Evolutionary conservation across 495 filamentous ascomycete genomes (phyloP).

Genomic region (Aspergillus saccharolyticus): DNA sequence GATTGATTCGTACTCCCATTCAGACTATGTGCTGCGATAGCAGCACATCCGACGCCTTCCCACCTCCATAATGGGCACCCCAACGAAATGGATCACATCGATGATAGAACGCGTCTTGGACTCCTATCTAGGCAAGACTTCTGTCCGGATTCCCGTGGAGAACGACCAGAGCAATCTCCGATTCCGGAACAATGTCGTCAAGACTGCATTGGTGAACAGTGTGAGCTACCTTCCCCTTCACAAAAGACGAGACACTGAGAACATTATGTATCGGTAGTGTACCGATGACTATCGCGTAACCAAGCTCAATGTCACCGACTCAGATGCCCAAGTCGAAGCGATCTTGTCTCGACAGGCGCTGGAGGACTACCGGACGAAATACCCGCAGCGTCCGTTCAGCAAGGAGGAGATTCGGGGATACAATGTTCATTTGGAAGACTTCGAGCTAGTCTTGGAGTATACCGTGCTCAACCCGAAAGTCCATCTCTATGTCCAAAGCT

Average conservation of each 20-base stretch:
- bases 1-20: background rate
- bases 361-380: conserved; percentile 13
- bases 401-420: conserved; percentile 26
- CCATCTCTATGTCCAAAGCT: conserved; percentile 32
- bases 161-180: conserved; percentile 39
- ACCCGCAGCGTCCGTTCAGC: conserved; percentile 12
- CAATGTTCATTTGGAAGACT: conserved; percentile 32
- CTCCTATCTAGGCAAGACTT: conserved; percentile 15
- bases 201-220: conserved; percentile 21
- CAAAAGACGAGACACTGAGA: background rate
- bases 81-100: conserved; percentile 28
- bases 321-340: conserved; percentile 34
- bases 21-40: conserved; percentile 11
- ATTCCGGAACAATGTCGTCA: conserved; percentile 17
- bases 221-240: conserved; percentile 15
- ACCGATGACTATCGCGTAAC: conserved; percentile 10
- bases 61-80: conserved; percentile 25
- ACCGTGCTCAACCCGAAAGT: conserved; percentile 22
- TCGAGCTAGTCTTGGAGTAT: conserved; percentile 36
- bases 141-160: conserved; percentile 19
- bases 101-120: conserved; percentile 27
- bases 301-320: conserved; percentile 33
- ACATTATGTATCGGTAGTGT: conserved; percentile 21
- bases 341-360: conserved; percentile 25
- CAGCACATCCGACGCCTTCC: background rate